phyloP scores from a whole-genome alignment of 106 monocot genomes.

The Dioscorea alata region DNA sequence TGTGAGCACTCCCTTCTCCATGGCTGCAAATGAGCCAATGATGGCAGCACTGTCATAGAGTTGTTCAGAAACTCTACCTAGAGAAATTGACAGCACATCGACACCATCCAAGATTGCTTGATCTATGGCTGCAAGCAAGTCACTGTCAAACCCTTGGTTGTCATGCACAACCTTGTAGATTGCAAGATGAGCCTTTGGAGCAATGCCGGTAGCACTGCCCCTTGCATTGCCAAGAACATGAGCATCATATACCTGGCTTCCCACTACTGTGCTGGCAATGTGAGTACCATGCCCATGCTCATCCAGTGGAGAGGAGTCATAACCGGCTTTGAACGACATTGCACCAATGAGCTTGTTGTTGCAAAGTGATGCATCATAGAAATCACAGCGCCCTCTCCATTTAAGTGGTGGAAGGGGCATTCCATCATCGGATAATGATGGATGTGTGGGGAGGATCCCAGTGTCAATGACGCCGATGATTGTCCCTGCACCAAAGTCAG shows the following conservation, averaged over 20 bases:
- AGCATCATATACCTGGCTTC: not conserved
- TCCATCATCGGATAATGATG: not conserved
- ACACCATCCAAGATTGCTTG: not conserved
- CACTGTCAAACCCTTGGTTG: not conserved
- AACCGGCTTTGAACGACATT: not conserved
- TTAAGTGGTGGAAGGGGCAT: not conserved
- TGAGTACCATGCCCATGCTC: not conserved
- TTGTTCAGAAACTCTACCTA: not conserved
- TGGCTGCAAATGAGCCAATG: not conserved
- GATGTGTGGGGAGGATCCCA: not conserved
- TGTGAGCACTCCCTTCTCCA: not conserved
- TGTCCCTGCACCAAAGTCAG: not conserved
- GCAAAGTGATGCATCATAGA: not conserved
- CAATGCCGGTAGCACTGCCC: not conserved
- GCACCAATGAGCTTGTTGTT: not conserved
- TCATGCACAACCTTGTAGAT: not conserved
- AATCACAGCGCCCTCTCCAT: not conserved
- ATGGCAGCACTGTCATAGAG: not conserved
- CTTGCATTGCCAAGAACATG: not conserved
- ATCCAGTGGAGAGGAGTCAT: not conserved
- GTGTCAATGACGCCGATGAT: not conserved
- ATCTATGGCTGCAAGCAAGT: not conserved
- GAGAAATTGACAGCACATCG: not conserved
- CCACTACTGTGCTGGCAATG: not conserved
- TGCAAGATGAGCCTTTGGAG: not conserved